Evolutionary conservation across 2,329 filamentous ascomycete genomes (phyloP).

Genomic region (Claviceps fusiformis): DNA sequence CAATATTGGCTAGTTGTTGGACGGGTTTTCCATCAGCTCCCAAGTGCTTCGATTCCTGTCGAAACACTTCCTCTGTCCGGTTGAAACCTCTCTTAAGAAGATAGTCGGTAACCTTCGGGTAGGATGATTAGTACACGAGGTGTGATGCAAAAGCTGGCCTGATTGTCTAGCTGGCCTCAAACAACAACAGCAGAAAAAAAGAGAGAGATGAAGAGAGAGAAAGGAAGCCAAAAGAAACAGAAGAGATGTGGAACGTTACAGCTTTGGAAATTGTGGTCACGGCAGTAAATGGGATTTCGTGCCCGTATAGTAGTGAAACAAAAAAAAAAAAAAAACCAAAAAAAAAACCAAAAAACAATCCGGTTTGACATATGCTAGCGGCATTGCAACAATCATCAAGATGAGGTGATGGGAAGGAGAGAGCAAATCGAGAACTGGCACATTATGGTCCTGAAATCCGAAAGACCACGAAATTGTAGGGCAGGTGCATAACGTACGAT

Average conservation of each 20-base stretch:
- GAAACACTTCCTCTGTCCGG: conserved; percentile 80
- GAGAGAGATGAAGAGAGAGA: neutral
- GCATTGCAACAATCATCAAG: neutral
- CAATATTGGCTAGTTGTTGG: conserved; percentile 51
- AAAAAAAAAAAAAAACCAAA: no score
- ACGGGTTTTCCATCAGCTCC: conserved; percentile 71
- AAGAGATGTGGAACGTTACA: neutral
- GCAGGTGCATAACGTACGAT: conserved; percentile 61
- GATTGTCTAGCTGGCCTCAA: neutral
- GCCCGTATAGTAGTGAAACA: no score
- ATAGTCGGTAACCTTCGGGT: conserved; percentile 67
- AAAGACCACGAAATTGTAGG: neutral
- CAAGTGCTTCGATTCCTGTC: conserved; percentile 75
- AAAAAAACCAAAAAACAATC: neutral
- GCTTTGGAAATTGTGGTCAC: neutral
- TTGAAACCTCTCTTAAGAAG: conserved; percentile 90
- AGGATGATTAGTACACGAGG: conserved; percentile 6
- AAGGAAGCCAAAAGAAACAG: neutral
- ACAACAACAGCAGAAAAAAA: no score
- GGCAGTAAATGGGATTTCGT: neutral
- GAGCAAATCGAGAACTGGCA: neutral
- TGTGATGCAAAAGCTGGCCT: neutral
- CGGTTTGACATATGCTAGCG: neutral
- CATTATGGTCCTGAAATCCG: neutral
- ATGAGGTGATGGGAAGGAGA: neutral